Conservation (phyloP, 169 alveolate species). For the Hammondia hammondi region DNA sequence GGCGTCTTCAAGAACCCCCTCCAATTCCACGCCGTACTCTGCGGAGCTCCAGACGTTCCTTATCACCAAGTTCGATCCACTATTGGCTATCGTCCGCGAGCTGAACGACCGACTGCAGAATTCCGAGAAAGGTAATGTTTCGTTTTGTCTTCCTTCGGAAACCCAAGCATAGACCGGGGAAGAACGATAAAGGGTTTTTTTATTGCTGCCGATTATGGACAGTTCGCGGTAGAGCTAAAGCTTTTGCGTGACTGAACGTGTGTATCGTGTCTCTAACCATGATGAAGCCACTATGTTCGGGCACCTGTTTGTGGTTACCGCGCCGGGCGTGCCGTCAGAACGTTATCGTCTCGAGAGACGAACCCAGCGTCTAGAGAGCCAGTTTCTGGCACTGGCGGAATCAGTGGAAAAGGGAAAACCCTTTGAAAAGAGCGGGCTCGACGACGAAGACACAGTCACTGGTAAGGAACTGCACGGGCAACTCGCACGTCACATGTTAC, state of each 20-base stretch:
- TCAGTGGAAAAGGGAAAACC: conserved; percentile 41
- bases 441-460: neutral
- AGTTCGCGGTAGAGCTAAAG: too few relatives aligned
- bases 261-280: too few relatives aligned
- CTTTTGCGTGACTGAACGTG: too few relatives aligned
- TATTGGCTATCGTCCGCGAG: conserved; percentile 89
- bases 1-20: conserved; percentile 62
- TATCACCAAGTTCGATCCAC: conserved; percentile 90
- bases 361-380: conserved; percentile 51
- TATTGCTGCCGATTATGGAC: neutral
- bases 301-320: neutral
- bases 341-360: conserved; percentile 47
- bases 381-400: conserved; percentile 5
- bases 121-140: conserved; percentile 85
- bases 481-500: neutral
- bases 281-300: too few relatives aligned
- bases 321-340: neutral
- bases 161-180: neutral
- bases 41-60: conserved; percentile 87
- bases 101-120: conserved; percentile 88
- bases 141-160: neutral
- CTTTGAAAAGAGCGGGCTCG: neutral
- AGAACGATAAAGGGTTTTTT: neutral
- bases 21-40: conserved; percentile 76
- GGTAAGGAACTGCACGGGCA: neutral